Evolutionary conservation across 2,329 filamentous ascomycete genomes (phyloP).

Genomic region (Penicillium olsonii): DNA sequence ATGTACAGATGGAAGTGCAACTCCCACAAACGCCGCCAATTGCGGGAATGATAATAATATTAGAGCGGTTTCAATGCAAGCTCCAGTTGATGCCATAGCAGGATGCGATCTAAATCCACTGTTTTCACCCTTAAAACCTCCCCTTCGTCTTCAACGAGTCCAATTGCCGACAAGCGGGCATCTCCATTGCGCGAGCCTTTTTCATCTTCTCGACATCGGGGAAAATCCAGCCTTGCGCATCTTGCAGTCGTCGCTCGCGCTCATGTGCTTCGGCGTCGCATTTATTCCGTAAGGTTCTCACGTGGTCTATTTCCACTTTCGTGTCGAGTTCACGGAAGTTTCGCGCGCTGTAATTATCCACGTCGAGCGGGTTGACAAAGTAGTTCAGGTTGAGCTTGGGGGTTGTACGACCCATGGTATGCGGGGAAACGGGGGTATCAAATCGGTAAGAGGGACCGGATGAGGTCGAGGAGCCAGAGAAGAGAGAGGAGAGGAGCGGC

Average conservation of each 20-base stretch:
- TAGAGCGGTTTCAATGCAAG: neutral
- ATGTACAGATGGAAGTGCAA: slow-evolving; percentile 9
- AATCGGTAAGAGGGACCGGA: slow-evolving; percentile 73
- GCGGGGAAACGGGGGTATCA: slow-evolving; percentile 68
- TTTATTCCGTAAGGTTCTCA: slow-evolving; percentile 65
- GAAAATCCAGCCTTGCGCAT: slow-evolving; percentile 85
- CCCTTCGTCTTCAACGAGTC: slow-evolving; percentile 49
- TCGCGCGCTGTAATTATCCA: slow-evolving; percentile 66
- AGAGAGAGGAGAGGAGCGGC: slow-evolving; percentile 78
- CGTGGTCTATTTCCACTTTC: slow-evolving; percentile 71
- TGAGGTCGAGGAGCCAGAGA: slow-evolving; percentile 58
- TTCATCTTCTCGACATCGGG: slow-evolving; percentile 78
- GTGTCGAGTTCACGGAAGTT: slow-evolving; percentile 76
- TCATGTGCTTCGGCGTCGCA: slow-evolving; percentile 74
- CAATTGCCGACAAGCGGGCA: slow-evolving; percentile 61
- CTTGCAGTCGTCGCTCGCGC: slow-evolving; percentile 68
- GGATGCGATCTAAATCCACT: neutral
- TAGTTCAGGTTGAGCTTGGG: slow-evolving; percentile 74
- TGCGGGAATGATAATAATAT: slow-evolving; percentile 4
- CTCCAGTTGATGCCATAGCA: neutral
- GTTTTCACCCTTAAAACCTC: slow-evolving; percentile 3
- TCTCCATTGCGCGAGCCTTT: slow-evolving; percentile 63
- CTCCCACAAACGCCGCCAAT: neutral
- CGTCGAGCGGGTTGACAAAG: slow-evolving; percentile 77
- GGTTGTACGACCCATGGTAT: slow-evolving; percentile 73